Evolutionary conservation across 306 rosid genomes (phyloP), one percentile per base, ranked within the genome.

Genomic region (Glycine soja): DNA sequence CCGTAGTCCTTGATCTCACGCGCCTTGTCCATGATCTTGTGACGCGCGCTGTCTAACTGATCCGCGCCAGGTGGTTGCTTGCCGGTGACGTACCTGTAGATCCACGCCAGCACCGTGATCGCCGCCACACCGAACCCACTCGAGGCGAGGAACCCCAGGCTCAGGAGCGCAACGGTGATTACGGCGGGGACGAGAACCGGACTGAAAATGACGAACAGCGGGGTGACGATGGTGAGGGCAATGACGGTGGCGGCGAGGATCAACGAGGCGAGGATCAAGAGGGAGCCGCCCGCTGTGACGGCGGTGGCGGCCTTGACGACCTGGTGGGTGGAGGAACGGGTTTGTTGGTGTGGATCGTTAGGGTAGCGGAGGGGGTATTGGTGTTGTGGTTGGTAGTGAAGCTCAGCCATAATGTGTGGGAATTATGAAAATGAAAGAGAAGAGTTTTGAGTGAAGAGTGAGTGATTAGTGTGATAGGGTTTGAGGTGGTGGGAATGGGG

Each of bases 1-100:
- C 97, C 94, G 0, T 90, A 96, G 72, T 95, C 99, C 87, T 85
- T 89, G 69, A 95, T 87, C 80, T 95, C 99, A 14, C 94, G 84
- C 73, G 91, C 95, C 63, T 90, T 93, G 9, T 87, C 78, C 32
- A 83, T 73, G 40, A 91, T 70, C 83, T 75, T 89, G 59, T 81
- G 79, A 3, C 92, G 80, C 2, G 94, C 93, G 0, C 77, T 81
- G 46, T 90, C 94, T 68, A 91, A 74, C 43, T 74, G 89, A 42
- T 91, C 92, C 0, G 85, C 85, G 0, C 90, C 97, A 0, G 84
- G 80, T 0, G 92, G 90, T 12, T 88, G 85, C 63, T 83, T 84
- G 2, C 92, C 94, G 0, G 94, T 87, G 3, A 91, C 72, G 67
- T 90, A 93, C 85, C 85, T 14, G 76, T 87, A 93, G 16, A 93